Conservation (phyloP, 345 rosid genomes). For the Pistacia vera region DNA sequence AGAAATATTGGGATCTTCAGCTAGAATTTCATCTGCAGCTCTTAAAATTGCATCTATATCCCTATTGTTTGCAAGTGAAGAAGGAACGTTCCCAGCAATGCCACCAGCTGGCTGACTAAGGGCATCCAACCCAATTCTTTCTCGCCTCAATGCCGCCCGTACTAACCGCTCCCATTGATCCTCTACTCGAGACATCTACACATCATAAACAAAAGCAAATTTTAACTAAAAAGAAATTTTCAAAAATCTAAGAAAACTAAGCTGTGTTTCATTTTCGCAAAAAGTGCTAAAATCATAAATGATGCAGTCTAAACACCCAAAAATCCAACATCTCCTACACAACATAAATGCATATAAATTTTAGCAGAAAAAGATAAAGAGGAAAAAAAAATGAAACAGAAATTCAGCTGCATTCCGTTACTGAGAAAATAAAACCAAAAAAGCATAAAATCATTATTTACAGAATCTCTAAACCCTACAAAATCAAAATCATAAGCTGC, state of each 20-base stretch:
- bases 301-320: no score
- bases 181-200: slow-evolving; percentile 78
- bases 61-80: slow-evolving; percentile 79
- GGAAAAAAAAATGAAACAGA: no score
- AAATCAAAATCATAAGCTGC: slow-evolving; percentile 6
- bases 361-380: neutral
- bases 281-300: neutral
- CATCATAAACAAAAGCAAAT: slow-evolving; percentile 9
- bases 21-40: slow-evolving; percentile 96
- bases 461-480: slow-evolving; percentile 2
- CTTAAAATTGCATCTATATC: slow-evolving; percentile 89
- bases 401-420: no score
- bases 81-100: slow-evolving; percentile 81
- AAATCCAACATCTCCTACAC: neutral
- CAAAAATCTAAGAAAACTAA: no score
- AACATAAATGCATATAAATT: no score
- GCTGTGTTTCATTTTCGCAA: neutral
- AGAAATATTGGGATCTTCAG: slow-evolving; percentile 81
- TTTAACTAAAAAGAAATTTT: neutral
- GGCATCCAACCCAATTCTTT: slow-evolving; percentile 55
- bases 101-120: slow-evolving; percentile 59
- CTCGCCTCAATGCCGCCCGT: slow-evolving; percentile 75
- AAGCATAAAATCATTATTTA: no score
- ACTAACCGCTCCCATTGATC: slow-evolving; percentile 89
- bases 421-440: no score